phyloP scores from a whole-genome alignment of 2,329 filamentous ascomycete genomes.

The Myriosclerotinia duriaeana region DNA sequence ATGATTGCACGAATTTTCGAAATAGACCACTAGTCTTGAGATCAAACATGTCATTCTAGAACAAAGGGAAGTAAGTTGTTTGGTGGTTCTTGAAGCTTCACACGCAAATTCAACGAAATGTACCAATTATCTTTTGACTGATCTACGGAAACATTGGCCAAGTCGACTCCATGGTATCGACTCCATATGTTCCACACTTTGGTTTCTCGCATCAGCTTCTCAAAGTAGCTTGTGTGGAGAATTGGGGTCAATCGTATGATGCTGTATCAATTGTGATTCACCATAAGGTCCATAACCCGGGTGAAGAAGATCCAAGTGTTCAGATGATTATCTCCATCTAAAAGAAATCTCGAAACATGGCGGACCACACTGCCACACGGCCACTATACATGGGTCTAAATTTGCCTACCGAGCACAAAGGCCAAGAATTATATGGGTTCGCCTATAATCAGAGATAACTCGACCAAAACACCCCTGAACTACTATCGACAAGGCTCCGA shows the following conservation, averaged over 20 bases:
- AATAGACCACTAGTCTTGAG: conserved; percentile 9
- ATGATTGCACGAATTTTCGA: conserved; percentile 30
- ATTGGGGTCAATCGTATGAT: conserved; percentile 23
- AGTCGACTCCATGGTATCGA: conserved; percentile 18
- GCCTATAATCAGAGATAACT: conserved; percentile 34
- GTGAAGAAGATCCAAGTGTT: conserved; percentile 38
- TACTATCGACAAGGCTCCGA: conserved; percentile 40
- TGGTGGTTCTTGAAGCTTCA: conserved; percentile 7
- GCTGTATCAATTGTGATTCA: conserved; percentile 38
- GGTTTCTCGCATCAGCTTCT: conserved; percentile 19
- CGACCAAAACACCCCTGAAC: conserved; percentile 29
- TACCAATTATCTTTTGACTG: conserved; percentile 2
- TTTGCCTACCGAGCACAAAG: conserved; percentile 23
- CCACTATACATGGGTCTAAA: conserved; percentile 31
- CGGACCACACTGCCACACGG: conserved; percentile 29
- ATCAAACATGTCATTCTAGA: conserved; percentile 22
- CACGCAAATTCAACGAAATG: conserved; percentile 12
- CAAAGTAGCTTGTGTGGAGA: conserved; percentile 20
- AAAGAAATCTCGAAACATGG: conserved; percentile 35
- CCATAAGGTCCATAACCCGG: conserved; percentile 30
- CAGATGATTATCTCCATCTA: conserved; percentile 36
- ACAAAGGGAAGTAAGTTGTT: conserved; percentile 19
- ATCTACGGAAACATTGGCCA: conserved; percentile 7
- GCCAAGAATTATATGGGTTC: conserved; percentile 30
- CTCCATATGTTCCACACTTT: conserved; percentile 19